Conservation (phyloP, 331 rosid genomes). For the Malus hybrid region DNA sequence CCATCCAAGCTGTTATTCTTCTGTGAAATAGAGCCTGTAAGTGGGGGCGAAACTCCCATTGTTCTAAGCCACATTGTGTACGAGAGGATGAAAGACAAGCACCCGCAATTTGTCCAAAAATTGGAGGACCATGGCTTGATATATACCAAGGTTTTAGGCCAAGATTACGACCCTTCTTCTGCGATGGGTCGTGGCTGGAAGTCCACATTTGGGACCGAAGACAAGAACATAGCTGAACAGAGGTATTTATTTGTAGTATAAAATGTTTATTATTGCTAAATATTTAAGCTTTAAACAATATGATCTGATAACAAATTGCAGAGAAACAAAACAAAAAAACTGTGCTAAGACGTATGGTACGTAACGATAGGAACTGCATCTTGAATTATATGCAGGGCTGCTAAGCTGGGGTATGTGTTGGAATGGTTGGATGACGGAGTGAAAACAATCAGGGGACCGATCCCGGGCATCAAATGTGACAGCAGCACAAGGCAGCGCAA, state of each 20-base stretch:
- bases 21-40: conserved; percentile 60
- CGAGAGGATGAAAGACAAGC: conserved; percentile 51
- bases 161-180: conserved; percentile 67
- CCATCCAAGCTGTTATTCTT: conserved; percentile 74
- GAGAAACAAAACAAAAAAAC: too few relatives aligned
- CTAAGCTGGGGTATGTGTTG: conserved; percentile 61
- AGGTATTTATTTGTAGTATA: conserved; percentile 21
- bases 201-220: conserved; percentile 70
- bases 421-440: conserved; percentile 68
- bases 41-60: conserved; percentile 81
- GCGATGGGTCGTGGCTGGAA: conserved; percentile 95
- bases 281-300: too few relatives aligned
- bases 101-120: conserved; percentile 58
- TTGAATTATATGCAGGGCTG: conserved; percentile 38
- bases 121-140: conserved; percentile 62
- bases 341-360: too few relatives aligned
- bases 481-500: conserved; percentile 40
- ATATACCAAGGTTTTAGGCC: conserved; percentile 60
- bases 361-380: too few relatives aligned
- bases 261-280: too few relatives aligned
- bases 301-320: too few relatives aligned
- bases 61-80: conserved; percentile 74
- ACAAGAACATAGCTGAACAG: conserved; percentile 55
- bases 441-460: conserved; percentile 73
- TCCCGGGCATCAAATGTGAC: conserved; percentile 61